A percentile compares a stretch with the other conserved stretches of the same genome.
Conservation (phyloP, 768 basidiomycete species). For the Crassisporium funariophilum region DNA sequence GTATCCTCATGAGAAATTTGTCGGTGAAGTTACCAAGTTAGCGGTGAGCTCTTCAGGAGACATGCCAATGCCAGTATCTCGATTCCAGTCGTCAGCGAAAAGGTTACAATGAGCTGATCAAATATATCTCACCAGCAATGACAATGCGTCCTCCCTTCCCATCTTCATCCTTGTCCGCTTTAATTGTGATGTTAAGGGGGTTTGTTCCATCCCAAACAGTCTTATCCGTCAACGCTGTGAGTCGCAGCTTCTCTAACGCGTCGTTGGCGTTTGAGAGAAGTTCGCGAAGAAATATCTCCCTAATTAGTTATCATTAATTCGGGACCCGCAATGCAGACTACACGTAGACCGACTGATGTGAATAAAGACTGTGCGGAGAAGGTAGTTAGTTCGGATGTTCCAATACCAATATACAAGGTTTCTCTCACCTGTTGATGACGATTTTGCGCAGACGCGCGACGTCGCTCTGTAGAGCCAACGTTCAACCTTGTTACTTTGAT, state of each 20-base stretch:
- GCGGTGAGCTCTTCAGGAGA: conserved; percentile 82
- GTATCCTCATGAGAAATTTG: too few relatives aligned
- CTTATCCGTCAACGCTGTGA: conserved; percentile 81
- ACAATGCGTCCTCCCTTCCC: conserved; percentile 71
- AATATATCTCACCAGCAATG: conserved; percentile 60
- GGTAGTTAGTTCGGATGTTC: conserved; percentile 2
- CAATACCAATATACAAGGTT: conserved; percentile 3
- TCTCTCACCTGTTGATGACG: conserved; percentile 79
- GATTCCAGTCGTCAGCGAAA: conserved; percentile 5
- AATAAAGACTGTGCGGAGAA: conserved; percentile 63
- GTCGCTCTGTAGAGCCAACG: conserved; percentile 65
- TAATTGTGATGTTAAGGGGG: conserved; percentile 89
- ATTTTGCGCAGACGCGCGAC: conserved; percentile 91
- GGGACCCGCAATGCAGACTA: neutral
- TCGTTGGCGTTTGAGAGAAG: conserved; percentile 95
- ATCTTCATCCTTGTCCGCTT: conserved; percentile 66
- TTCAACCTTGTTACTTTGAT: neutral
- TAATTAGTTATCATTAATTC: conserved; percentile 29
- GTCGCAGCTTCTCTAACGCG: conserved; percentile 91
- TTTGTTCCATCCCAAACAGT: conserved; percentile 66
- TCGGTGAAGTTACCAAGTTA: conserved; percentile 58
- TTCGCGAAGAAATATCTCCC: conserved; percentile 87
- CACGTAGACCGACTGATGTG: conserved; percentile 58
- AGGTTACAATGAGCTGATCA: neutral
- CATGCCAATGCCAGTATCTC: conserved; percentile 98